Conservation (phyloP, 331 rosid genomes). For the Malus hybrid region DNA sequence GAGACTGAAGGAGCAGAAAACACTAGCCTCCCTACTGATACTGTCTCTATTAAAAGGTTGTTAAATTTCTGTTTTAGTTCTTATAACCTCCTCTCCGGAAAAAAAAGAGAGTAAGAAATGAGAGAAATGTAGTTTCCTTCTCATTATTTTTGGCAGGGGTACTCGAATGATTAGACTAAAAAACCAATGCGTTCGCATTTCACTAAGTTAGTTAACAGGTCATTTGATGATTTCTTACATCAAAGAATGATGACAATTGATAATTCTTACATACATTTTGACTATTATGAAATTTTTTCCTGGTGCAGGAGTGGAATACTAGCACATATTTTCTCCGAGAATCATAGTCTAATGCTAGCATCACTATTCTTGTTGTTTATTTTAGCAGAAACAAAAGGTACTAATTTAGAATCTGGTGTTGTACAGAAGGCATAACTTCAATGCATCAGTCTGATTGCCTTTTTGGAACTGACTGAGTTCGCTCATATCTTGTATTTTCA, state of each 20-base stretch:
- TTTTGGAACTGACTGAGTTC: background rate
- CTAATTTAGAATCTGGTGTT: background rate
- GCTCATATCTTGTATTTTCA: background rate
- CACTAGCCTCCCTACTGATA: slow-evolving; percentile 12
- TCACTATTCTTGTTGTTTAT: slow-evolving; percentile 50
- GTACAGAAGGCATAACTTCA: background rate
- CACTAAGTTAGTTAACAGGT: slow-evolving; percentile 8
- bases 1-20: slow-evolving; percentile 37
- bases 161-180: too few relatives aligned
- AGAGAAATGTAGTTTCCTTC: background rate
- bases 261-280: background rate
- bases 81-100: background rate
- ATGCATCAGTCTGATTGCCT: background rate
- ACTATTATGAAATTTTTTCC: slow-evolving; percentile 6
- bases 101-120: background rate
- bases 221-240: slow-evolving; percentile 16
- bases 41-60: slow-evolving; percentile 42
- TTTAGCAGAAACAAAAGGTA: slow-evolving; percentile 68
- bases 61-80: background rate
- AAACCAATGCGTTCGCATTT: background rate
- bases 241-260: background rate
- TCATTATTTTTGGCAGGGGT: too few relatives aligned
- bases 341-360: slow-evolving; percentile 41
- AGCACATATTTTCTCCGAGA: slow-evolving; percentile 41
- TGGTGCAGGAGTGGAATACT: slow-evolving; percentile 60